A percentile compares a stretch with the other conserved stretches of the same genome.
phyloP scores from a whole-genome alignment of 805 yeast genomes.

The Barnettozyma wickerhamii region DNA sequence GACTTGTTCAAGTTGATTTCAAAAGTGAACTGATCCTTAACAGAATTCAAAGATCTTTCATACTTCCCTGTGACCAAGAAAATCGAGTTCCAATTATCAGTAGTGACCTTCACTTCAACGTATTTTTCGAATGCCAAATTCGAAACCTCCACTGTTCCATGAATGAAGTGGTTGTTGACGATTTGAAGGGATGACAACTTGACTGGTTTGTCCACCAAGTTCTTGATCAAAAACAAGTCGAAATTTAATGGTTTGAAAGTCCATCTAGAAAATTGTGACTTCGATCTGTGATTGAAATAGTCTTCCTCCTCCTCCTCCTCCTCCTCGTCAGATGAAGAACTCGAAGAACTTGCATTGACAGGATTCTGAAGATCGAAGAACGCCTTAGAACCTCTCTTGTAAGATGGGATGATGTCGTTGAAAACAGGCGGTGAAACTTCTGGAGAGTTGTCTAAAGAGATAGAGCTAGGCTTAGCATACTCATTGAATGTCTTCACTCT shows the following conservation, averaged over 20 bases:
- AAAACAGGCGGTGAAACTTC: conserved; percentile 18
- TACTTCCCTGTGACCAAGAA: conserved; percentile 34
- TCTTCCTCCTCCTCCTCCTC: conserved; percentile 22
- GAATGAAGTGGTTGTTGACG: conserved; percentile 36
- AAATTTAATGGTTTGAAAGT: conserved; percentile 16
- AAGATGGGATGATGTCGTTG: conserved; percentile 1
- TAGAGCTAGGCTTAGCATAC: conserved; percentile 55
- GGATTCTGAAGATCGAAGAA: conserved; percentile 20
- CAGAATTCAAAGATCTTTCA: conserved; percentile 18
- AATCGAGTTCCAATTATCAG: conserved; percentile 45
- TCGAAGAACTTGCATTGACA: conserved; percentile 10
- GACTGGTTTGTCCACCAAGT: conserved; percentile 26
- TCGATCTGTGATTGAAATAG: conserved; percentile 15
- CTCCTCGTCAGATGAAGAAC: conserved; percentile 19
- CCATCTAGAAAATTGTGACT: conserved; percentile 18
- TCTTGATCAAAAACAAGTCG: conserved; percentile 14
- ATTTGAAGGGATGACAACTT: conserved; percentile 35
- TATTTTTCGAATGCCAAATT: conserved; percentile 37
- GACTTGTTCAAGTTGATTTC: conserved; percentile 37
- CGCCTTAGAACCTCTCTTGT: conserved; percentile 14
- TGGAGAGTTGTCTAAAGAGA: conserved; percentile 56
- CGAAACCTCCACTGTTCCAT: conserved; percentile 36
- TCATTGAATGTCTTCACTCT: conserved; percentile 64
- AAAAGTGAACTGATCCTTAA: conserved; percentile 45
- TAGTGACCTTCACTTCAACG: conserved; percentile 42